These are phyloP conservation scores for Pythium chondricola DNA, from an alignment of 352 stramenopile species.

Conservation along the genomic window DNA sequence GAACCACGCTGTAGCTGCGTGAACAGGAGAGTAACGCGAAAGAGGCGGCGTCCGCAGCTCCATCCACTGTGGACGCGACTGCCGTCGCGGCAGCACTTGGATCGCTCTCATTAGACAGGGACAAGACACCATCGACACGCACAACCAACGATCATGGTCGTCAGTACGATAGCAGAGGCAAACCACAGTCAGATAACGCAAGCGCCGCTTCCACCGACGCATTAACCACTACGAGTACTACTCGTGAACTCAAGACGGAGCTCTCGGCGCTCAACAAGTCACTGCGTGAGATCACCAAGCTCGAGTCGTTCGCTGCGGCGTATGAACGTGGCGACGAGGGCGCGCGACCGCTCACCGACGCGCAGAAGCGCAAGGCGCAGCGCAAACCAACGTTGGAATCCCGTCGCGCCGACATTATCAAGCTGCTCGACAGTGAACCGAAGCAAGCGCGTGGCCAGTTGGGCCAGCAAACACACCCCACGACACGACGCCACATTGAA, in stretches of 20 bases:
- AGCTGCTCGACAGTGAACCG: constrained; percentile 9
- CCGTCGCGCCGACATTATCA: constrained; percentile 14
- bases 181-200: background rate
- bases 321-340: constrained; percentile 4
- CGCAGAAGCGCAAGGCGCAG: constrained; percentile 17
- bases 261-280: constrained; percentile 49
- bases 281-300: constrained; percentile 29
- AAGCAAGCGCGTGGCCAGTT: background rate
- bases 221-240: background rate
- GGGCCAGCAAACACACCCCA: background rate
- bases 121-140: background rate
- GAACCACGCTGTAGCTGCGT: constrained; percentile 30
- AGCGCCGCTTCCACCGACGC: background rate
- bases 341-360: constrained; percentile 8
- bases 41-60: background rate
- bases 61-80: background rate
- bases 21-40: constrained; percentile 3
- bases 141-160: background rate
- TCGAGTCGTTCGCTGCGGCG: constrained; percentile 18
- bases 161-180: background rate
- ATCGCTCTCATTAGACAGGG: background rate
- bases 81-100: background rate
- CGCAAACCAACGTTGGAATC: constrained; percentile 15
- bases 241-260: constrained; percentile 33
- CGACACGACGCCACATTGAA: constrained; percentile 16